Conservation (phyloP, 805 yeast species). For the Teunomyces aglyptinius region DNA sequence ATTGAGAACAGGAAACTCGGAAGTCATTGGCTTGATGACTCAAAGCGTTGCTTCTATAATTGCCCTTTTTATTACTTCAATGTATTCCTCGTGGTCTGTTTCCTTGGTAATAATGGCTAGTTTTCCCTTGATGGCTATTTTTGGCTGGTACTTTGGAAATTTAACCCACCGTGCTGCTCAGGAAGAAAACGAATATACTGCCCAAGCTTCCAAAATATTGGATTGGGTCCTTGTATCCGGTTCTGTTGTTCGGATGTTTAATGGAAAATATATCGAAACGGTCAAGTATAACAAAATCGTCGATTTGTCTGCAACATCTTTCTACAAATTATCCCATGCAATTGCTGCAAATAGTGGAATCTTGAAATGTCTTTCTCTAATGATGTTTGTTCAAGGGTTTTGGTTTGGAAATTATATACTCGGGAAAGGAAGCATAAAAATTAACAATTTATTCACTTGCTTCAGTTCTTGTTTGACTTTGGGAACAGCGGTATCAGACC, state of each 20-base stretch:
- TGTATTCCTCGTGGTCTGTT: slow-evolving; percentile 80
- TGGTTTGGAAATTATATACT: slow-evolving; percentile 85
- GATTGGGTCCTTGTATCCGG: slow-evolving; percentile 70
- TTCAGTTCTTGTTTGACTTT: slow-evolving; percentile 77
- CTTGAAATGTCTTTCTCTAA: slow-evolving; percentile 54
- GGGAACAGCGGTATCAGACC: slow-evolving; percentile 56
- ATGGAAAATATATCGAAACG: slow-evolving; percentile 55
- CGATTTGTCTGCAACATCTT: slow-evolving; percentile 36
- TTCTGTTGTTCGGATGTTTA: slow-evolving; percentile 58
- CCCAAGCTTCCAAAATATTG: slow-evolving; percentile 56
- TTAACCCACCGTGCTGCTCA: slow-evolving; percentile 49
- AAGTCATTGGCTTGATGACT: slow-evolving; percentile 56
- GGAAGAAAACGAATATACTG: slow-evolving; percentile 55
- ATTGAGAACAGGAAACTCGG: slow-evolving; percentile 63
- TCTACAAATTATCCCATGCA: slow-evolving; percentile 44
- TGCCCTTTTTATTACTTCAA: slow-evolving; percentile 60
- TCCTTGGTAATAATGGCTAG: slow-evolving; percentile 75
- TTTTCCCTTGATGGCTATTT: slow-evolving; percentile 60
- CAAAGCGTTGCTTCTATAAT: slow-evolving; percentile 53
- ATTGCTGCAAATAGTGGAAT: slow-evolving; percentile 56
- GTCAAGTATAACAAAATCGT: slow-evolving; percentile 39
- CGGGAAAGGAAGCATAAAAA: slow-evolving; percentile 42
- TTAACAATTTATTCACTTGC: slow-evolving; percentile 75
- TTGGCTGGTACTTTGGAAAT: slow-evolving; percentile 51
- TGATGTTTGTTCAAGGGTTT: slow-evolving; percentile 87